Conservation (phyloP, 768 basidiomycete species). For the Punctularia strigosozonata region DNA sequence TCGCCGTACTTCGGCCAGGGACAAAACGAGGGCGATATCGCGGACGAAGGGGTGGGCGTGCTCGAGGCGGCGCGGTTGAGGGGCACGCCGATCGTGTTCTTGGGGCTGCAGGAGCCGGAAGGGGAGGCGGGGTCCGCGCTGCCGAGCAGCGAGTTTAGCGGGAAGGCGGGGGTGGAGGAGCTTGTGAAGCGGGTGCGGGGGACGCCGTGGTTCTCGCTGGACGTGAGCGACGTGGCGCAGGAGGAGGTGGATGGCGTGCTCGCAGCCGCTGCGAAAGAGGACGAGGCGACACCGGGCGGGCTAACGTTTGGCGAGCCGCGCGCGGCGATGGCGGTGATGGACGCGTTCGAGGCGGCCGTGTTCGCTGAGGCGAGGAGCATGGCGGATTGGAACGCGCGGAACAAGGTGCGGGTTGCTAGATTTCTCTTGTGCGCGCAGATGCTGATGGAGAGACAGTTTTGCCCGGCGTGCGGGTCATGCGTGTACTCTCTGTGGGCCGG, state of each 20-base stretch:
- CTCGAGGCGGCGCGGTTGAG: constrained; percentile 50
- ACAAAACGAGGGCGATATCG: constrained; percentile 25
- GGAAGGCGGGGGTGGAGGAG: constrained; percentile 29
- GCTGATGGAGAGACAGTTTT: constrained; percentile 45
- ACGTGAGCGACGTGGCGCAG: constrained; percentile 45
- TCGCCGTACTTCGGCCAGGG: constrained; percentile 67
- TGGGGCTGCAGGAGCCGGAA: constrained; percentile 61
- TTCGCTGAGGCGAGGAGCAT: constrained; percentile 72
- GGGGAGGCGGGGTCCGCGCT: constrained; percentile 32
- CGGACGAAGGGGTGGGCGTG: constrained; percentile 14
- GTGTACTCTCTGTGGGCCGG: constrained; percentile 88
- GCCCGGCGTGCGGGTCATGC: constrained; percentile 74
- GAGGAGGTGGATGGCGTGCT: constrained; percentile 30
- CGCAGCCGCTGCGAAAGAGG: constrained; percentile 24
- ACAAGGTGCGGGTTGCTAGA: constrained; percentile 41
- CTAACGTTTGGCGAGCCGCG: constrained; percentile 61
- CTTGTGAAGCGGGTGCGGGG: constrained; percentile 57
- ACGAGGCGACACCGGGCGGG: too few species aligned
- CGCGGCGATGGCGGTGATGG: constrained; percentile 40
- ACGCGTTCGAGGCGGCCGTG: constrained; percentile 56
- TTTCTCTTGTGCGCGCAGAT: constrained; percentile 1
- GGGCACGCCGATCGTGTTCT: constrained; percentile 57
- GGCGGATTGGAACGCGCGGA: constrained; percentile 89
- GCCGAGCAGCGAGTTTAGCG: constrained; percentile 52
- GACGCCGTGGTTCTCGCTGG: constrained; percentile 78